phyloP scores from a whole-genome alignment of 208 protist species.

The Trypanosoma mega region DNA sequence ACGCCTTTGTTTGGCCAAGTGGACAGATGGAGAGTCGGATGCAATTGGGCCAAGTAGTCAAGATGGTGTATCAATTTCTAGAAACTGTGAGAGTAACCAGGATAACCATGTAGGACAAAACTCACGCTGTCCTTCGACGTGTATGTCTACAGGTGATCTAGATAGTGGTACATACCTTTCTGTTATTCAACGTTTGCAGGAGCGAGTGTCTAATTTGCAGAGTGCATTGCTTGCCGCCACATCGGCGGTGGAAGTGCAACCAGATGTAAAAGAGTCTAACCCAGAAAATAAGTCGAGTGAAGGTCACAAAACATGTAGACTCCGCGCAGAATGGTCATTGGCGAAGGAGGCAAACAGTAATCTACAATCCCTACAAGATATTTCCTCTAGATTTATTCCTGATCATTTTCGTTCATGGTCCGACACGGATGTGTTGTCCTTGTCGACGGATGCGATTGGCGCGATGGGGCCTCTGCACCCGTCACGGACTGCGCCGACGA shows the following conservation, averaged over 20 bases:
- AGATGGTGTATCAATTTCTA: background rate
- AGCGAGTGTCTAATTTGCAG: slow-evolving; percentile 15
- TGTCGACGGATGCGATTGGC: no score
- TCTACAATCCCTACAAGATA: no score
- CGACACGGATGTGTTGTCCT: no score
- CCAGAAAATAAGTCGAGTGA: background rate
- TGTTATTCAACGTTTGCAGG: slow-evolving; percentile 16
- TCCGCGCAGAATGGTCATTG: no score
- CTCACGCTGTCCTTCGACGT: background rate
- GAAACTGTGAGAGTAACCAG: background rate
- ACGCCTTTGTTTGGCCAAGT: background rate
- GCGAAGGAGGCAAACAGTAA: no score
- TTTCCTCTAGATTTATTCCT: no score
- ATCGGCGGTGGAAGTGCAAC: background rate
- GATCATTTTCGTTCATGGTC: no score
- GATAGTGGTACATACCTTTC: slow-evolving; percentile 8
- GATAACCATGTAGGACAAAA: background rate
- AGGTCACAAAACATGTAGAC: no score
- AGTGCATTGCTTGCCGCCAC: slow-evolving; percentile 9
- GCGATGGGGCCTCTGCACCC: background rate
- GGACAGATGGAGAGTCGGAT: background rate
- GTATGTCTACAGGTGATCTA: background rate
- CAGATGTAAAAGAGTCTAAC: background rate
- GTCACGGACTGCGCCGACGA: background rate
- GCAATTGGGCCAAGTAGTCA: background rate